Evolutionary conservation across 192 early-diverging fungal species (phyloP), one percentile per base, ranked within the genome.

Genomic region (Gigaspora rosea): DNA sequence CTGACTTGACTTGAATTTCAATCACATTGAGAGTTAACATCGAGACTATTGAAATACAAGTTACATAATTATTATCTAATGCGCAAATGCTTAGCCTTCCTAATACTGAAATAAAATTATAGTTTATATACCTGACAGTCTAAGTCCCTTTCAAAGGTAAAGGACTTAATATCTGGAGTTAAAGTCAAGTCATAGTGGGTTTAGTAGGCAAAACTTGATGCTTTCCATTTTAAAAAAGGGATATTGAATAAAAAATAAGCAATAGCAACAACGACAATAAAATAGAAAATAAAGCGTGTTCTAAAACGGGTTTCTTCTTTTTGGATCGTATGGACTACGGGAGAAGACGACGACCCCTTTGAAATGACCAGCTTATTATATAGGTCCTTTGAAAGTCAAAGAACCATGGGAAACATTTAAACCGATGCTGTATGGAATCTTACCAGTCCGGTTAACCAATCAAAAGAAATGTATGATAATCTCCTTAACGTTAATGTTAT

Each of bases 151-250:
- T 87, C 82, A 80, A 95, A 97, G 8, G 87, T 89, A 73, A 95
- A 95, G 36, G 86, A 82, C n/a, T 87, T 88, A 63, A 97, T 84
- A 81, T 95, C 88, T 4, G 96, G 95, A 18, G 90, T 92, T 13
- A 97, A 80, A 8, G 86, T 83, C 51, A 97, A 84, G 78, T 88
- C 87, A 85, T 97, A 97, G 82, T 96, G 93, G 50, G 86, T 80
- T 89, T 95, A 69, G 90, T 91, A 58, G 96, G 96, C 48, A 97
- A 89, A 57, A 96, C 88, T 79, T 95, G 90, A 59, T 87, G 89
- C 47, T 79, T 78, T 33, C 13, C 69, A 71, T 71, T 71, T 52
- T 71, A 51, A 33, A 51, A 41, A 71, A n/a, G 8, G 5, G 11
- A 16, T 66, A 66, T 46, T 46, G 5, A 15, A 6, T 6, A 66